Conservation (phyloP, 2,329 filamentous ascomycete genomes). For the Apiospora hydei region DNA sequence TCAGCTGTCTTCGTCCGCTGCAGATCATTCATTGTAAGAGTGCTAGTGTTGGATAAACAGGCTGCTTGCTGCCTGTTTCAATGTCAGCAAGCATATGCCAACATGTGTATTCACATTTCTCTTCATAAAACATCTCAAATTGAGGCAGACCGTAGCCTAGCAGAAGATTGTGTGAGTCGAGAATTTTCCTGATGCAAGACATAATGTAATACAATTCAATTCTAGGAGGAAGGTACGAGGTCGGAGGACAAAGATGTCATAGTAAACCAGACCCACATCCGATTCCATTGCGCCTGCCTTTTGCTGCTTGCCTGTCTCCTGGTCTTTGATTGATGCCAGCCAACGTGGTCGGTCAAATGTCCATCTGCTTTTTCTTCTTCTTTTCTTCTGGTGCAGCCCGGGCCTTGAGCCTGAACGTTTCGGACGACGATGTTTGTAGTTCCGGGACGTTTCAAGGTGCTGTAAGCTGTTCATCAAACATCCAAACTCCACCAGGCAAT, state of each 20-base stretch:
- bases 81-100: not conserved
- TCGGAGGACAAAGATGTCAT: not conserved
- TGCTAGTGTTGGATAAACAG: not conserved
- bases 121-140: no score
- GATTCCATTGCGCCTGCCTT: not conserved
- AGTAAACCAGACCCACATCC: not conserved
- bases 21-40: not conserved
- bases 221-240: not conserved
- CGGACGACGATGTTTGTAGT: not conserved
- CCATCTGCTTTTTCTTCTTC: not conserved
- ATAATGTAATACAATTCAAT: not conserved
- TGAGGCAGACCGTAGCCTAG: not conserved
- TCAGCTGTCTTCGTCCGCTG: not conserved
- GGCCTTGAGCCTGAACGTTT: not conserved
- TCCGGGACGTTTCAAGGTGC: not conserved
- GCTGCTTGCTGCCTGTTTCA: not conserved
- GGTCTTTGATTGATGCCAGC: not conserved
- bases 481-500: not conserved
- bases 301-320: not conserved
- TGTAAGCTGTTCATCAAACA: conserved; percentile 4
- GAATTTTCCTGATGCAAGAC: not conserved
- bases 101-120: not conserved
- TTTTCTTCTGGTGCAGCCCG: not conserved
- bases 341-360: not conserved
- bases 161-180: not conserved